phyloP scores from a whole-genome alignment of 768 basidiomycete species.

The Omphalotus guepiniiformis region DNA sequence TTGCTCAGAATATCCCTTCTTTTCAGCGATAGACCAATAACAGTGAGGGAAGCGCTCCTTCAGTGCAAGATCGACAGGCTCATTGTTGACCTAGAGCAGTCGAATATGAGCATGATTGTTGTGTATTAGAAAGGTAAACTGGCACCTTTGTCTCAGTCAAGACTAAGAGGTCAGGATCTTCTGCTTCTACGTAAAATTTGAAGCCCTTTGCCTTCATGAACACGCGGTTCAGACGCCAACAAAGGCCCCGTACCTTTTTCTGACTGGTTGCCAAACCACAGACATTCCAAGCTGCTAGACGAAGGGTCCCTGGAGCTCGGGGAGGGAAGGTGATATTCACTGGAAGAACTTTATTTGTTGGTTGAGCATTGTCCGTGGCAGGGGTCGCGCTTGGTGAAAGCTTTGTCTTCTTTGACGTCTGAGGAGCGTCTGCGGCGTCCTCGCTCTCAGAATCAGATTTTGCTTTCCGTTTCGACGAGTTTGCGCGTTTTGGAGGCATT shows the following conservation, averaged over 20 bases:
- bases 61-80: constrained; percentile 56
- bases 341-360: constrained; percentile 74
- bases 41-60: constrained; percentile 60
- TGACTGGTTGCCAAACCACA: constrained; percentile 70
- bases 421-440: constrained; percentile 15
- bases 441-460: constrained; percentile 23
- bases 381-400: constrained; percentile 7
- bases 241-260: constrained; percentile 58
- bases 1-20: constrained; percentile 71
- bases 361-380: constrained; percentile 36
- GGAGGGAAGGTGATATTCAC: constrained; percentile 53
- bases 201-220: constrained; percentile 52
- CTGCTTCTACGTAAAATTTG: constrained; percentile 76
- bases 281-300: constrained; percentile 76
- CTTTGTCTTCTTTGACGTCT: constrained; percentile 23
- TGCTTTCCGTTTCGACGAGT: constrained; percentile 27
- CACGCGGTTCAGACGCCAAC: no score
- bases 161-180: constrained; percentile 80
- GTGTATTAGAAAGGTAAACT: background rate
- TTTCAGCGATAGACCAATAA: constrained; percentile 73
- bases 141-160: constrained; percentile 82
- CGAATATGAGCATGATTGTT: constrained; percentile 3
- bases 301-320: constrained; percentile 40
- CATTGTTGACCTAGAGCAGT: constrained; percentile 58
- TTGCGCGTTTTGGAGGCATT: constrained; percentile 29